Evolutionary conservation across 2,329 filamentous ascomycete species (phyloP), one percentile per base, ranked within the genome.

Genomic region (Claviceps sp.): DNA sequence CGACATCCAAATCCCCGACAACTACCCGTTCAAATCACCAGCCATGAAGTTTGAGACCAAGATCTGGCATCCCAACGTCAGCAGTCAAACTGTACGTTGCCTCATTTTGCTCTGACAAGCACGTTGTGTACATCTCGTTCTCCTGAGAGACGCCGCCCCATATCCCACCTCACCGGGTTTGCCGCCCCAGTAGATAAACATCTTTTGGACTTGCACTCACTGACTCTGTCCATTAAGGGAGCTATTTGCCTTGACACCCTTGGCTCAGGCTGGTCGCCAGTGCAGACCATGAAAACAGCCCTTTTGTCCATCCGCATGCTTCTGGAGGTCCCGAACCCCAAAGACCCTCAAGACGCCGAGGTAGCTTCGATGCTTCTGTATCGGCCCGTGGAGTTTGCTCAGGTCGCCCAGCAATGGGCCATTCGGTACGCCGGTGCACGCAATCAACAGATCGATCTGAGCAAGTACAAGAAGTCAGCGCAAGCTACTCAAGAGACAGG

Each of bases 1-100:
- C 59, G 87, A 95, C 62, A 93, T 98, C 61, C 78, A 78, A 61
- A 93, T 98, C 50, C 90, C 91, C 0, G 78, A 79, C 56, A 86
- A 87, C 59, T 98, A 98, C 63, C 93, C 93, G 0, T 98, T 98
- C 73, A 86, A 89, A 60, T 88, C 91, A 4, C 93, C 93, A 4
- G 68, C 80, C 54, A 97, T 98, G 85, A 85, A 81, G 61, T 97
- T 97, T 64, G 80, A 85, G 57, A 98, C 93, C 57, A 90, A 85
- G 68, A 85, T 97, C 60, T 98, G 90, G 90, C 93, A 98, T 67
- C 93, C 93, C 38, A 98, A 98, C 64, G 81, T 98, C 70, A 94
- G 87, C 75, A 91, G 86, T 62, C 86, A 93, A 65, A 96, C 90
- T 42, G 89, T 95, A 71, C 63, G 83, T 74, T 17, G 8, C 26